Evolutionary conservation across 371 early-diverging fungal genomes (phyloP), one percentile per base, ranked within the genome.

Genomic region (Mucor plumbeus): DNA sequence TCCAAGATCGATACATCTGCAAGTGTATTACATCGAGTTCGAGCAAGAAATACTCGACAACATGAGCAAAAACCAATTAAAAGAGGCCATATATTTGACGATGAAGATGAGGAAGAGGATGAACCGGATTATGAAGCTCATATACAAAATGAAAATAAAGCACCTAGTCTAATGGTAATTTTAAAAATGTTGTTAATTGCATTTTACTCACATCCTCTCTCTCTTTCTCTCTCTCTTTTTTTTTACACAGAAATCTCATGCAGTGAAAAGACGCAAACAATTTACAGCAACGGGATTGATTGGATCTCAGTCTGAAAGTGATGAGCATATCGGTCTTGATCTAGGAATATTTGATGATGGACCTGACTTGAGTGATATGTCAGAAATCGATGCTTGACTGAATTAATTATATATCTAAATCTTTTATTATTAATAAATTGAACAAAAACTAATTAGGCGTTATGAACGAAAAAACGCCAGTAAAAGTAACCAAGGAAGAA

Each of bases 291-390:
- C 26, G 26, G 26, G 26, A 38, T 14, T 21, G 7, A 26, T 59
- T 34, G 60, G 43, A 19, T 26, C 58, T 36, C 68, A 61, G 15
- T 63, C 65, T 7, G 61, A 68, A 41, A 74, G 73, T 41, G 83
- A 83, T 57, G 78, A 78, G 53, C 74, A 76, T 39, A 50, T 69
- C 33, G 66, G 70, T 1, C 60, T 79, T 21, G 71, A 77, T 57
- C 61, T 75, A 31, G 77, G 75, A 21, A 78, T 83, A 34, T 83
- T 83, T 71, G 83, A 83, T 48, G 83, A 83, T 70, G 83, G 83
- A 31, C 80, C 83, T 26, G 83, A 83, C 48, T 67, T 83, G 14
- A 83, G 83, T 56, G 83, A 83, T n/a, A 70, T 81, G 69, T 81
- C 82, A 56, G 80, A 76, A 38, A 66, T 73, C 26, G 79, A 76